Evolutionary conservation across 441 rosid species (phyloP).

Genomic region (Erodium texanum): DNA sequence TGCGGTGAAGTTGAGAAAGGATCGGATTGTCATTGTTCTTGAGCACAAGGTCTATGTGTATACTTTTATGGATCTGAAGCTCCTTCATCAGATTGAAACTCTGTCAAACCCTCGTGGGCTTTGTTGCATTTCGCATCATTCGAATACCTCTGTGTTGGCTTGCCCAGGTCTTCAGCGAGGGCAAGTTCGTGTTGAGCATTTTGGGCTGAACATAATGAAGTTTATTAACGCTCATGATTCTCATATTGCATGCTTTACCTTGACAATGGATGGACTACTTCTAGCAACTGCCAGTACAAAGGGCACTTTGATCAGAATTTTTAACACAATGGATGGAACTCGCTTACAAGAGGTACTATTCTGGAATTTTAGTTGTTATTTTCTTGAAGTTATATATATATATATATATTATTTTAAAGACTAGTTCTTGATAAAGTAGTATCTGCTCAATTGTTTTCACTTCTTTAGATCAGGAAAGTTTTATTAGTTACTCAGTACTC

Average conservation of each 20-base stretch:
- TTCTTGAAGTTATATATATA: neutral
- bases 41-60: slow-evolving; percentile 84
- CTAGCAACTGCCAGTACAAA: slow-evolving; percentile 86
- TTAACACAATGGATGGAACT: slow-evolving; percentile 95
- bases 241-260: slow-evolving; percentile 62
- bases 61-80: slow-evolving; percentile 63
- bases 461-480: neutral
- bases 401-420: neutral
- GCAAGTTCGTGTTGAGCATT: slow-evolving; percentile 73
- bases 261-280: slow-evolving; percentile 89
- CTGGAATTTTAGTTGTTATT: neutral
- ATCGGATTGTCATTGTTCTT: slow-evolving; percentile 73
- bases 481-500: neutral
- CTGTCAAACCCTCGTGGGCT: slow-evolving; percentile 72
- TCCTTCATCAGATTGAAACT: slow-evolving; percentile 86
- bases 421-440: neutral
- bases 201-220: slow-evolving; percentile 69
- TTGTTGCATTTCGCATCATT: slow-evolving; percentile 79
- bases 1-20: slow-evolving; percentile 65
- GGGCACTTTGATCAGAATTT: slow-evolving; percentile 86
- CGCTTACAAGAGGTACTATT: slow-evolving; percentile 68
- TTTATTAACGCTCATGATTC: slow-evolving; percentile 75
- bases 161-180: slow-evolving; percentile 81
- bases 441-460: neutral
- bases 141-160: slow-evolving; percentile 76